Evolutionary conservation across 495 filamentous ascomycete genomes (phyloP), one percentile per base, ranked within the genome.

Genomic region (Daldinia concentrica): DNA sequence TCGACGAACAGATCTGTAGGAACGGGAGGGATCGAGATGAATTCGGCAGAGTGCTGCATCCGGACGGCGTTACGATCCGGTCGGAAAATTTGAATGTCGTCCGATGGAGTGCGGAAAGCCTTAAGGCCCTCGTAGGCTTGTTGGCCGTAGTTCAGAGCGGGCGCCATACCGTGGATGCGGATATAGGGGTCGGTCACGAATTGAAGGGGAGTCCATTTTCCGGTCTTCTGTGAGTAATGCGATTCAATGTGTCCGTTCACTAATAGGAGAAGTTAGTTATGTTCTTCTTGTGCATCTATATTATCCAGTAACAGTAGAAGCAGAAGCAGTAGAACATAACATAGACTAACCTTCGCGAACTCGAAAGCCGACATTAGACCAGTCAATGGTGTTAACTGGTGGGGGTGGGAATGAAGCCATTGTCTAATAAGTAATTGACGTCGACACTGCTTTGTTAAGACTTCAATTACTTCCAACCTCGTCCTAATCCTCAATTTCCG

Each of bases 81-180:
- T 15, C 94, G 92, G 86, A 97, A 97, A 71, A 97, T 85, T 68
- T 87, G 84, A 77, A 97, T 92, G 60, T 82, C 74, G 70, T 86
- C 78, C 37, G 84, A 82, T 30, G 90, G 88, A 36, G 86, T 85
- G 37, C 94, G 92, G 86, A 97, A 96, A 58, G 94, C 93, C 79
- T 97, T 98, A 62, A 97, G 86, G 9, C 94, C 94, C 74, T 97
- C 94, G 85, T 94, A 97, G 54, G 92, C 94, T 82, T 97, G 94
- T 72, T 95, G 92, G 45, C 91, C 94, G 77, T 97, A 97, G 84
- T 97, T 97, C 48, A 97, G 86, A 36, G 86, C 94, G 0, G 94
- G 94, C 0, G 92, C 88, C 90, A 97, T 93, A 66, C 93, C 94
- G 80, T 97, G 94, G 73, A 97, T 87, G 59, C 86, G 85, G 64